These are phyloP conservation scores for Cryphonectria parasitica DNA, from an alignment of 2,329 filamentous ascomycete genomes.

Conservation along the genomic window DNA sequence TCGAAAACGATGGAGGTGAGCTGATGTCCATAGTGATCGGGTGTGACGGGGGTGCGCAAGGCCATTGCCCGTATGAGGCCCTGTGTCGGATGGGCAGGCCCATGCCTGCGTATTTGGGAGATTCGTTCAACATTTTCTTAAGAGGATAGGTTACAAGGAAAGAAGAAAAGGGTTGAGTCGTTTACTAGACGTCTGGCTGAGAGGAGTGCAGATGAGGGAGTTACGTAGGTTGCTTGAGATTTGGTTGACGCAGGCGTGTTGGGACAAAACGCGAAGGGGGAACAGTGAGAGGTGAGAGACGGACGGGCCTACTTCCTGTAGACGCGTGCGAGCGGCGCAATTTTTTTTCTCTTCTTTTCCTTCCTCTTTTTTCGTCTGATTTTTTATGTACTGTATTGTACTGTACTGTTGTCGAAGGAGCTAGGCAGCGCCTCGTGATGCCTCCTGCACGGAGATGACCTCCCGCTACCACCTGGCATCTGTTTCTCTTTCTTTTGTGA, in stretches of 20 bases:
- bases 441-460: background rate
- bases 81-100: slow-evolving; percentile 14
- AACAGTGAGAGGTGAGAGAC: too few relatives aligned
- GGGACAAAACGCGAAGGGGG: background rate
- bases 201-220: background rate
- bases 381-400: background rate
- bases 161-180: background rate
- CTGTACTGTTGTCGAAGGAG: background rate
- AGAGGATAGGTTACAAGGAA: background rate
- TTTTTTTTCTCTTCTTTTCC: too few relatives aligned
- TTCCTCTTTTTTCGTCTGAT: too few relatives aligned
- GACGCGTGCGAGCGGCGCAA: background rate
- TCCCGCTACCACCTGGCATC: too few relatives aligned
- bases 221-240: background rate
- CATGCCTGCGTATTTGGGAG: slow-evolving; percentile 13
- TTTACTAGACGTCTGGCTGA: background rate
- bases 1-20: slow-evolving; percentile 9
- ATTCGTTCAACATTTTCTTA: background rate
- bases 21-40: slow-evolving; percentile 20
- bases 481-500: background rate
- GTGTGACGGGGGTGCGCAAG: background rate
- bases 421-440: background rate
- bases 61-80: background rate
- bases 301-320: background rate
- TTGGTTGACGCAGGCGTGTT: background rate